Conservation (phyloP, 2,329 filamentous ascomycete species). For the Paraconiothyrium sp. region DNA sequence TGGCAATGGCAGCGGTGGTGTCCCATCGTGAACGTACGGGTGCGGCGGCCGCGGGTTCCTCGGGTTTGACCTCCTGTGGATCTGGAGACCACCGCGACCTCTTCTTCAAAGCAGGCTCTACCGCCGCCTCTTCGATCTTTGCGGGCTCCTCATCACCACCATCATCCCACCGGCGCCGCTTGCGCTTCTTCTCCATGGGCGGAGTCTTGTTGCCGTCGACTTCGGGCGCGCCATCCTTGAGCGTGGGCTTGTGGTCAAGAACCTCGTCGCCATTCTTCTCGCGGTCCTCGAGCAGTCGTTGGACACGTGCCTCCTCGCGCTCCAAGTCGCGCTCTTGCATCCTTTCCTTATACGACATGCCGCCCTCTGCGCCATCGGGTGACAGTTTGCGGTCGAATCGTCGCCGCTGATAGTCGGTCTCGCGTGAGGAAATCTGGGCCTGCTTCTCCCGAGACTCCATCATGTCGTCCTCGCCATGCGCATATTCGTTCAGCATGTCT, state of each 20-base stretch:
- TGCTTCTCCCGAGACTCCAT: slow-evolving; percentile 87
- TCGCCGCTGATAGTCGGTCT: slow-evolving; percentile 97
- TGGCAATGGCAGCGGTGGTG: slow-evolving; percentile 40
- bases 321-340: slow-evolving; percentile 93
- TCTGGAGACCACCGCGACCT: slow-evolving; percentile 23
- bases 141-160: slow-evolving; percentile 58
- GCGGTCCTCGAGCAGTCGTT: slow-evolving; percentile 80
- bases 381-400: slow-evolving; percentile 86
- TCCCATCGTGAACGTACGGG: slow-evolving; percentile 49
- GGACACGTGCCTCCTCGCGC: slow-evolving; percentile 89
- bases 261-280: slow-evolving; percentile 68
- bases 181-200: slow-evolving; percentile 67
- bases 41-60: slow-evolving; percentile 58
- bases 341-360: slow-evolving; percentile 84
- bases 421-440: slow-evolving; percentile 88
- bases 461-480: slow-evolving; percentile 88
- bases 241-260: slow-evolving; percentile 74
- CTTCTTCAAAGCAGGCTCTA: slow-evolving; percentile 56
- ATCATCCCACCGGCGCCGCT: slow-evolving; percentile 96
- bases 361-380: slow-evolving; percentile 78
- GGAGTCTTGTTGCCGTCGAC: slow-evolving; percentile 76
- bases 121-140: slow-evolving; percentile 19
- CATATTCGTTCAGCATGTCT: slow-evolving; percentile 93
- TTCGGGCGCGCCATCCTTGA: slow-evolving; percentile 71
- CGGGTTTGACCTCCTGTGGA: slow-evolving; percentile 63